Evolutionary conservation across 2,329 filamentous ascomycete genomes (phyloP).

Genomic region (Sarocladium strictum): DNA sequence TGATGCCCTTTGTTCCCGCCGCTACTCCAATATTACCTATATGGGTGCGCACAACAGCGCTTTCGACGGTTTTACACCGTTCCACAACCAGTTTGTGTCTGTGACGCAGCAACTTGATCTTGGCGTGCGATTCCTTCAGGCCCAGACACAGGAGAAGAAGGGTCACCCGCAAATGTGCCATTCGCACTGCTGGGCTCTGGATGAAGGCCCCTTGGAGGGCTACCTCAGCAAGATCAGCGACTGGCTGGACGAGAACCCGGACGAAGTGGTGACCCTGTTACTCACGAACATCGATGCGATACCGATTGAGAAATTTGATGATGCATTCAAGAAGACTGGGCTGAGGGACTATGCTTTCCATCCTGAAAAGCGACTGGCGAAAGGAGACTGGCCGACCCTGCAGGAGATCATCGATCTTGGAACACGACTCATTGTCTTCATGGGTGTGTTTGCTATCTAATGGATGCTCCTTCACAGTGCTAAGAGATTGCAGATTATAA

Average conservation of each 20-base stretch:
- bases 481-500: slow-evolving; percentile 50
- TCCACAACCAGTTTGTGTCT: slow-evolving; percentile 67
- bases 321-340: slow-evolving; percentile 47
- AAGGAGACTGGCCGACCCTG: slow-evolving; percentile 63
- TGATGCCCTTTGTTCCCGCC: slow-evolving; percentile 56
- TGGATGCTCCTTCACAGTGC: slow-evolving; percentile 10
- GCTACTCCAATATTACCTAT: slow-evolving; percentile 76
- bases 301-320: slow-evolving; percentile 46
- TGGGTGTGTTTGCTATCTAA: slow-evolving; percentile 41
- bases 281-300: slow-evolving; percentile 58
- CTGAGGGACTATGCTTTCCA: slow-evolving; percentile 52
- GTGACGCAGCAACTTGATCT: slow-evolving; percentile 72
- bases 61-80: slow-evolving; percentile 63
- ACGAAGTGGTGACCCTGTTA: slow-evolving; percentile 58
- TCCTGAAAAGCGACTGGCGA: slow-evolving; percentile 33
- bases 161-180: slow-evolving; percentile 49
- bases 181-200: slow-evolving; percentile 52
- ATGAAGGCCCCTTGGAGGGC: slow-evolving; percentile 47
- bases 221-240: slow-evolving; percentile 53
- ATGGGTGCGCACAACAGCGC: slow-evolving; percentile 78
- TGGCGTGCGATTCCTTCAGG: slow-evolving; percentile 61
- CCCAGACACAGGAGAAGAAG: slow-evolving; percentile 50
- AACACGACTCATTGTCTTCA: slow-evolving; percentile 64
- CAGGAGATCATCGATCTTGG: slow-evolving; percentile 55
- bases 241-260: slow-evolving; percentile 53